Evolutionary conservation across 1,284 basidiomycete genomes (phyloP).

Genomic region (Rhodotorula sp.): DNA sequence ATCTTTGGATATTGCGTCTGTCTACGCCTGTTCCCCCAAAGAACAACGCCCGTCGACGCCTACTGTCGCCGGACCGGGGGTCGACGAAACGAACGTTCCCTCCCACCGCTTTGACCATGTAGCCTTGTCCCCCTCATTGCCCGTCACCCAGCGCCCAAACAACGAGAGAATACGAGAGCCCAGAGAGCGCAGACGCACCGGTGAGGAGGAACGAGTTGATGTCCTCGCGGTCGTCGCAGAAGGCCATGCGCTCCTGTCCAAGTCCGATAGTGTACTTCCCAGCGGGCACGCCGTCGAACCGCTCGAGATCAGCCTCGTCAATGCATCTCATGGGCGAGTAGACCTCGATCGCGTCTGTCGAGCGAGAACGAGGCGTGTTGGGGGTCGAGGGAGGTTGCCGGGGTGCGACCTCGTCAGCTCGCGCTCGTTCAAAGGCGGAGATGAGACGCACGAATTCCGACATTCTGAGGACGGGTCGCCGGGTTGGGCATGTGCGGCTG

Average conservation of each 20-base stretch:
- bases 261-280: constrained; percentile 99
- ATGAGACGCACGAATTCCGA: constrained; percentile 38
- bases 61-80: no score
- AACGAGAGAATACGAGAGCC: not conserved
- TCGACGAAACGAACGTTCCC: not conserved
- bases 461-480: constrained; percentile 32
- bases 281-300: constrained; percentile 89
- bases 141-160: not conserved
- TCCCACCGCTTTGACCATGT: not conserved
- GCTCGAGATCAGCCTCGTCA: constrained; percentile 91
- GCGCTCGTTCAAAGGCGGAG: not conserved
- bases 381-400: not conserved
- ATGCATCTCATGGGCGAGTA: constrained; percentile 64
- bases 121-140: not conserved
- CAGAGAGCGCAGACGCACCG: constrained; percentile 58
- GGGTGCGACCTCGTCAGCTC: not conserved
- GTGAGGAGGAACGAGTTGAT: constrained; percentile 97
- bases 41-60: no score
- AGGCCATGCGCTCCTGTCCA: constrained; percentile 88
- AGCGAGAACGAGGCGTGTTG: no score
- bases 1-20: not conserved
- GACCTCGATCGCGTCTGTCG: constrained; percentile 59
- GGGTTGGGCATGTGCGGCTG: constrained; percentile 32
- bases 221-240: constrained; percentile 64
- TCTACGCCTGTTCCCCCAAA: no score